Evolutionary conservation across 352 stramenopile species (phyloP), one percentile per base, ranked within the genome.

Genomic region (Phytophthora capsici): DNA sequence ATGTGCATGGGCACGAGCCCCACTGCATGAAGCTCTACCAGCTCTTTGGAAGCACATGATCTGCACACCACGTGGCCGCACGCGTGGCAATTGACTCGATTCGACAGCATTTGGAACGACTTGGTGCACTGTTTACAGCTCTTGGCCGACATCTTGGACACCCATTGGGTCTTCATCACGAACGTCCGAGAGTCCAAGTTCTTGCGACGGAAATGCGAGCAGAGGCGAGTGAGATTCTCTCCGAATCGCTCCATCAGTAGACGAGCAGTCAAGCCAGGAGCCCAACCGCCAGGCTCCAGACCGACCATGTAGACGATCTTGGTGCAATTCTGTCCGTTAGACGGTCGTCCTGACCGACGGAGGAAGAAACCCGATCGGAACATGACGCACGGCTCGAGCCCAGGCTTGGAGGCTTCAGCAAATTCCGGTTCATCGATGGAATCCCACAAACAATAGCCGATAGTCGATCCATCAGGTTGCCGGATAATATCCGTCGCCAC

Each of bases 261-360:
- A 38, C 67, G 37, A 10, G 75, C 56, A 3, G 70, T 76, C 17
- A 89, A 55, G 8, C 69, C 63, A 5, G 75, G 71, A 9, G 69
- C 65, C 20, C 60, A 66, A 2, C 76, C 75, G 13, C 71, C 74
- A 48, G 63, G 58, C 38, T 84, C 69, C 16, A 82, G 48, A 1
- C 78, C 80, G 6, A 86, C 65, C 51, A 89, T 69, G 57, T 89
- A 86, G 20, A 87, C 73, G 25, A 89, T 86, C 67, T 89, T 85
- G 34, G 80, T 89, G 20, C 57, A 57, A 4, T 23, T 57, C 4
- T 28, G 20, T 3, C 65, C 55, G 10, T 30, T 54, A 14, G 43
- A 40, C 10, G 65, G 47, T 36, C 55, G 53, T 14, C 58, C 57
- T 22, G 66, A 71, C 2, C 70, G 62, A 36, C 72, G 73, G 5